Conservation (phyloP, 139 green algal genomes). For the Raphidocelis subcapitata region DNA sequence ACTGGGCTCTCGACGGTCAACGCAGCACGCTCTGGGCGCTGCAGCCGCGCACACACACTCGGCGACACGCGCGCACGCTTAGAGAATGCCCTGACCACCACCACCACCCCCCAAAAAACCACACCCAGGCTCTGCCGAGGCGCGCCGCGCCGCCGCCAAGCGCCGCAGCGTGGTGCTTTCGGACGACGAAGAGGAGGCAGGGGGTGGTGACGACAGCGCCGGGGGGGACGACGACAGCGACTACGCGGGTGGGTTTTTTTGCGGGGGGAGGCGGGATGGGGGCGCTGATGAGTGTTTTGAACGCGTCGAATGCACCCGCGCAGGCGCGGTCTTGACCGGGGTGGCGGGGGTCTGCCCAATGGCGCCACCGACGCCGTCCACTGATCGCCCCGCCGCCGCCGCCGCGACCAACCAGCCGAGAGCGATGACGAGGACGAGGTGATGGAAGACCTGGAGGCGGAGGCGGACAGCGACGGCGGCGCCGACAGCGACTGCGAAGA, state of each 20-base stretch:
- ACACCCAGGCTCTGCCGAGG: not conserved
- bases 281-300: too few species aligned
- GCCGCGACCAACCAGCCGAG: slow-evolving; percentile 4
- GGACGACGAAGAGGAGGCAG: slow-evolving; percentile 19
- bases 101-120: too few species aligned
- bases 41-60: slow-evolving; percentile 10
- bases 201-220: slow-evolving; percentile 10
- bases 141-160: not conserved
- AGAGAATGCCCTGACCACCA: too few species aligned
- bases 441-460: slow-evolving; percentile 25
- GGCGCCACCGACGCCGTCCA: too few species aligned
- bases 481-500: slow-evolving; percentile 30
- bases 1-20: too few species aligned
- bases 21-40: too few species aligned
- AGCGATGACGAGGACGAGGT: slow-evolving; percentile 22
- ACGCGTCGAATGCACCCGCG: not conserved
- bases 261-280: too few species aligned
- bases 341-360: not conserved
- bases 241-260: slow-evolving; percentile 19
- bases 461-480: slow-evolving; percentile 24
- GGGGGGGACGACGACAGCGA: slow-evolving; percentile 10
- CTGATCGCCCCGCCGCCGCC: too few species aligned
- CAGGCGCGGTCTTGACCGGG: not conserved
- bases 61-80: too few species aligned
- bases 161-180: slow-evolving; percentile 7